Conservation (phyloP, 257 asterid genomes). For the Scutellaria baicalensis region DNA sequence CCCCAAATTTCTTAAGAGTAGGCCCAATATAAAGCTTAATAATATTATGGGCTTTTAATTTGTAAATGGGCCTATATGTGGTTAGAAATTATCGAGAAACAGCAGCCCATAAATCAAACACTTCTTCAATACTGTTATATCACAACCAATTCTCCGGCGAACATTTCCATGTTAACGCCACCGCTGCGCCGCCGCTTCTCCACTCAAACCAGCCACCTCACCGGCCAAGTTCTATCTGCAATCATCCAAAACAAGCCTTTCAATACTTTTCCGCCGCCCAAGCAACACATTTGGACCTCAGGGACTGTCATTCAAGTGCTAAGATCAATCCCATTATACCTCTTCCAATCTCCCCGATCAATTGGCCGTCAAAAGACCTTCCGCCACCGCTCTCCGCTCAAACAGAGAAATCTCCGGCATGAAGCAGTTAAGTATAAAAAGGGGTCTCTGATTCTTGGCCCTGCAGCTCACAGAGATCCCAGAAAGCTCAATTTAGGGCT, state of each 20-base stretch:
- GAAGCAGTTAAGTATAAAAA: slow-evolving; percentile 38
- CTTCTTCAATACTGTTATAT: not conserved
- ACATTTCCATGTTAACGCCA: slow-evolving; percentile 17
- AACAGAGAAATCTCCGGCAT: slow-evolving; percentile 50
- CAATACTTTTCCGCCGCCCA: slow-evolving; percentile 14
- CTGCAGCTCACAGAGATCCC: slow-evolving; percentile 76
- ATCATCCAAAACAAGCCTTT: slow-evolving; percentile 64
- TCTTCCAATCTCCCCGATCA: slow-evolving; percentile 72
- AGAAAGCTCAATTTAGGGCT: slow-evolving; percentile 51
- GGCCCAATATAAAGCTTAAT: no score
- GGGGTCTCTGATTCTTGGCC: slow-evolving; percentile 68
- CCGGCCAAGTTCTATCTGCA: slow-evolving; percentile 50
- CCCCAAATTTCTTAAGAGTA: no score
- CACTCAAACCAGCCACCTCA: slow-evolving; percentile 25
- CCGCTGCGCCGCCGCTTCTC: slow-evolving; percentile 37
- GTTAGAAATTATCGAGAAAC: no score
- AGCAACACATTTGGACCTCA: slow-evolving; percentile 43
- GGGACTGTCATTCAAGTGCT: slow-evolving; percentile 57
- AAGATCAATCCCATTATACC: slow-evolving; percentile 60
- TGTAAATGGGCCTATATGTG: no score
- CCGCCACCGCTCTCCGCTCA: slow-evolving; percentile 76
- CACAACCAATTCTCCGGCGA: not conserved
- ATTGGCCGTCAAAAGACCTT: slow-evolving; percentile 71
- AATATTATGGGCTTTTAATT: no score
- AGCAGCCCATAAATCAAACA: no score